Conservation (phyloP, 2,329 filamentous ascomycete species). For the Xylariaceae sp. region DNA sequence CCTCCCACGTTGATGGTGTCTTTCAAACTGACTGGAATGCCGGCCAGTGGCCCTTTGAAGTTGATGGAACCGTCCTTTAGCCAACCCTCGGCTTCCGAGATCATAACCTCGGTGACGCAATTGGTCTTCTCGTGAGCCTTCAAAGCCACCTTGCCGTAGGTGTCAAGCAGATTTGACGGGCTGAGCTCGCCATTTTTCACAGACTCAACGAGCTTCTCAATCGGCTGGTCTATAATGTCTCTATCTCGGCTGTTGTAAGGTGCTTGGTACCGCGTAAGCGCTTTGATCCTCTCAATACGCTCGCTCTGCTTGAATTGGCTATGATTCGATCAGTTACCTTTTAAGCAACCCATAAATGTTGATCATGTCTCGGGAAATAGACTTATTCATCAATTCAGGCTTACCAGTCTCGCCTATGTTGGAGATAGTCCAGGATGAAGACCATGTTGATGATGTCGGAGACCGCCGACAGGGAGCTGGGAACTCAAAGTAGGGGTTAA, state of each 20-base stretch:
- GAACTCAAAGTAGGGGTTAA: not conserved
- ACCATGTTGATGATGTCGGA: conserved; percentile 32
- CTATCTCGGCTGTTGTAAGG: conserved; percentile 64
- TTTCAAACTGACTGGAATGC: conserved; percentile 84
- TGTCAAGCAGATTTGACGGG: conserved; percentile 71
- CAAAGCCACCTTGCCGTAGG: conserved; percentile 83
- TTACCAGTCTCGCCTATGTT: conserved; percentile 71
- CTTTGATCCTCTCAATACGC: conserved; percentile 65
- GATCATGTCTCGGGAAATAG: not conserved
- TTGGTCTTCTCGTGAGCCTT: conserved; percentile 85
- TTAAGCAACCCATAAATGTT: conserved; percentile 1
- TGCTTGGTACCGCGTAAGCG: conserved; percentile 63
- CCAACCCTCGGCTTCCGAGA: conserved; percentile 77
- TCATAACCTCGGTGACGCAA: conserved; percentile 82
- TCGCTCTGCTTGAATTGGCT: conserved; percentile 80
- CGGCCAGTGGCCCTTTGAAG: conserved; percentile 77
- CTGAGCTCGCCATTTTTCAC: conserved; percentile 67
- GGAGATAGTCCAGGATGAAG: conserved; percentile 57
- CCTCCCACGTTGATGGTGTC: conserved; percentile 76
- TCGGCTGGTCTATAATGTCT: conserved; percentile 67
- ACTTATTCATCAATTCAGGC: conserved; percentile 20
- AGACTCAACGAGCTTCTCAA: conserved; percentile 73
- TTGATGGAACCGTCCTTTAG: conserved; percentile 58
- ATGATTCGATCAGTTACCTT: conserved; percentile 27
- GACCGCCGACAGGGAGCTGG: not conserved